Percentiles rank a stretch among this genome's conserved stretches.
Evolutionary conservation across 345 rosid genomes (phyloP).

Genomic region (Lepidium sativum): DNA sequence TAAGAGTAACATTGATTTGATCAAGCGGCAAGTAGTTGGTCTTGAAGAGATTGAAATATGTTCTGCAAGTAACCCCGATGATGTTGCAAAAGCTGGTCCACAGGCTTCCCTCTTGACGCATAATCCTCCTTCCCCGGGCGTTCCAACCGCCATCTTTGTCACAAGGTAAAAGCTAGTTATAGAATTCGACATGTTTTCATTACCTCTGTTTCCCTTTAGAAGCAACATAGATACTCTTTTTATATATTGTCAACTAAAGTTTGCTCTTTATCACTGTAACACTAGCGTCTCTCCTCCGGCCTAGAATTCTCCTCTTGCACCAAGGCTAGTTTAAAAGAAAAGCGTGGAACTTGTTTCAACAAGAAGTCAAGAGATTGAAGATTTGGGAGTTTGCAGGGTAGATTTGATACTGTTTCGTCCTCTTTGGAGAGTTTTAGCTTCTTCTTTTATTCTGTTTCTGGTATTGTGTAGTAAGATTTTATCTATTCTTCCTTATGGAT

Average conservation of each 20-base stretch:
- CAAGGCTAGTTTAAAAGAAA: not conserved
- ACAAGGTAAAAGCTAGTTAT: constrained; percentile 31
- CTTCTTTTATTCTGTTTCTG: no score
- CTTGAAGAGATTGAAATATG: constrained; percentile 57
- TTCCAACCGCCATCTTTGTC: constrained; percentile 70
- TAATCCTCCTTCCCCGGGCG: constrained; percentile 82
- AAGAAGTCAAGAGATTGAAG: constrained; percentile 10
- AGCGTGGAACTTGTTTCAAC: not conserved
- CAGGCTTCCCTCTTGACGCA: constrained; percentile 40
- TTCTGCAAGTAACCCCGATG: constrained; percentile 41
- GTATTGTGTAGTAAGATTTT: no score
- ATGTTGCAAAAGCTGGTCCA: constrained; percentile 46
- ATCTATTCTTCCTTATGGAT: not conserved
- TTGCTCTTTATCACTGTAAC: not conserved
- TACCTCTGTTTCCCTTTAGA: not conserved
- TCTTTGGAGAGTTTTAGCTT: not conserved
- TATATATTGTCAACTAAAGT: not conserved
- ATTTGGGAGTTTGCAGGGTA: not conserved
- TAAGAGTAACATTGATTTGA: constrained; percentile 59
- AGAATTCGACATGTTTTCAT: not conserved
- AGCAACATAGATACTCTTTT: not conserved
- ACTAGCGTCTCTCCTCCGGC: not conserved
- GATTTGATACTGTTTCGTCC: constrained; percentile 1
- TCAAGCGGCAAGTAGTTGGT: constrained; percentile 68
- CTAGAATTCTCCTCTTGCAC: not conserved